Evolutionary conservation across 306 rosid species (phyloP), one percentile per base, ranked within the genome.

Genomic region (Crotalaria pallida): DNA sequence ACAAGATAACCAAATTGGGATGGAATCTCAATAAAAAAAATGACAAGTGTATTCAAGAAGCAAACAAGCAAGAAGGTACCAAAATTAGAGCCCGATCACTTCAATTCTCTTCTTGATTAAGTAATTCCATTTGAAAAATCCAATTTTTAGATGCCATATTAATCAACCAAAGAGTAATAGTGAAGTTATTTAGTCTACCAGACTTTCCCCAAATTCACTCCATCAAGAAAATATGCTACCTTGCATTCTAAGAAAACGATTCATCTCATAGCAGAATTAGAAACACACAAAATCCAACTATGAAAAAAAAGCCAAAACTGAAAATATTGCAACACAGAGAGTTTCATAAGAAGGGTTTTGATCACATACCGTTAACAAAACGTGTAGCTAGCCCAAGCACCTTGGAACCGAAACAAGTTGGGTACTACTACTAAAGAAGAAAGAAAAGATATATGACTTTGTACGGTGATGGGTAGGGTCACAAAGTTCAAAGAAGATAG

Each of bases 361-460:
- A 50, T 9, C 31, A 67, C 82, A 23, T 71, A 78, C 69, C 15
- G 13, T 60, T 40, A 5, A 47, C 13, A 68, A 47, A 10, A 36
- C 38, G 38, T 4, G 33, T 58, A 44, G 71, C 69, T 68, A 75
- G 22, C 58, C 21, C 36, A 41, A 65, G 69, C 65, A 73, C 36
- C 67, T 17, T 69, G 16, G 38, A 43, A 57, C 24, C 22, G 17
- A 68, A 3, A 62, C 74, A 74, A 48, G 69, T 27, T 60, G 66
- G 33, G 15, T 2, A 38, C 24, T 53, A 24, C 11, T 2, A 38
- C 24, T 53, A 24, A n/a, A 62, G 33, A 60, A 58, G n/a, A 40
- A 47, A 53, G 27, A 45, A 9, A 17, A 57, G n/a, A 57, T 22
- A 57, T 18, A 57, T 22, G 17, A 56, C 7, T 19, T 27, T 10